phyloP scores from a whole-genome alignment of 2,329 filamentous ascomycete genomes.

The Zasmidium cellare region DNA sequence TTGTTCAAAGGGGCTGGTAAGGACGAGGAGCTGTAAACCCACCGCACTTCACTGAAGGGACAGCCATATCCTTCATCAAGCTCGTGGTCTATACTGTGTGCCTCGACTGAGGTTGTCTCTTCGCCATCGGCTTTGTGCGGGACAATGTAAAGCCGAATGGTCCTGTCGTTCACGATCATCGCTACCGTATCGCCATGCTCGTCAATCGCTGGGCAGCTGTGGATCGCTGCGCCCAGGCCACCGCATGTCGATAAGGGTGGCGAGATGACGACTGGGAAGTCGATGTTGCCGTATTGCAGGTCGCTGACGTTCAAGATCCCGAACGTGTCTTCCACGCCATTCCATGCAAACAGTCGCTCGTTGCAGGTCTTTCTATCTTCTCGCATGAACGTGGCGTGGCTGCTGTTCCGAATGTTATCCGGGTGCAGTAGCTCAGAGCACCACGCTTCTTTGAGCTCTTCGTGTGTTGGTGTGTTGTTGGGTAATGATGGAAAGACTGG shows the following conservation, averaged over 20 bases:
- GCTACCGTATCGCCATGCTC: constrained; percentile 39
- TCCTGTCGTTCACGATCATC: constrained; percentile 41
- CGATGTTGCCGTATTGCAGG: constrained; percentile 37
- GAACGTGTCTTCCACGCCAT: constrained; percentile 38
- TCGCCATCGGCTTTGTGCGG: constrained; percentile 29
- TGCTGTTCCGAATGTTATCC: constrained; percentile 40
- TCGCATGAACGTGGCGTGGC: constrained; percentile 38
- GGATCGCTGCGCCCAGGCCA: constrained; percentile 38
- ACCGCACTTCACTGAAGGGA: constrained; percentile 37
- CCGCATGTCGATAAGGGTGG: constrained; percentile 39
- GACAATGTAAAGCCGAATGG: constrained; percentile 37
- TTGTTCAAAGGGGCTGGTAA: constrained; percentile 28
- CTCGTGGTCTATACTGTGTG: constrained; percentile 40
- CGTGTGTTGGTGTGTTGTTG: constrained; percentile 32
- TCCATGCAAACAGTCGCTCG: constrained; percentile 39
- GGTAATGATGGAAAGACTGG: constrained; percentile 36
- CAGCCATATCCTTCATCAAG: constrained; percentile 40
- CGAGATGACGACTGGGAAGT: constrained; percentile 40
- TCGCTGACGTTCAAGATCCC: constrained; percentile 36
- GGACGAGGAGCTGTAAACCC: constrained; percentile 35
- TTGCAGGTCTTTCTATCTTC: constrained; percentile 31
- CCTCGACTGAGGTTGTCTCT: constrained; percentile 32
- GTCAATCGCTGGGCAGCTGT: constrained; percentile 37
- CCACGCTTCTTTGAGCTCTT: constrained; percentile 41
- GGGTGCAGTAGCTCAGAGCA: constrained; percentile 39